Base-by-base conservation (phyloP, 495 filamentous ascomycete species). In the Penicillium mononematosum region DNA sequence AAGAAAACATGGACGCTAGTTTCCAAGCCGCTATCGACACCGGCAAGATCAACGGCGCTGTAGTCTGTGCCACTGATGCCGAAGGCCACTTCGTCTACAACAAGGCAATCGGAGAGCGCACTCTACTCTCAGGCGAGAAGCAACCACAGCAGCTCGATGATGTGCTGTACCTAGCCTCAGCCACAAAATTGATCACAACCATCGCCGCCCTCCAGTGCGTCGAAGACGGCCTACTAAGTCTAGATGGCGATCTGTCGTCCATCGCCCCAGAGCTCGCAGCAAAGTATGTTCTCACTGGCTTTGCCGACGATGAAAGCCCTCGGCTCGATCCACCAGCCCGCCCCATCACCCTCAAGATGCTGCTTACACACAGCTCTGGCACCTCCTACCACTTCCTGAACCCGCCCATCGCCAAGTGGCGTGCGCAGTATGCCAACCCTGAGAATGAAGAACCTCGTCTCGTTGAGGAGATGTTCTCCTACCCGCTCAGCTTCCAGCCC, bases 321-420 rank as follows among this genome's bases (percentile, higher is more conserved):
- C 61, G 11, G 46, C 56, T 73, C 31, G 67, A 65, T 7, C 66
- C 70, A 2, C 55, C 55, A 5, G 25, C 45, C 4, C 59, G 61
- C 2, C 70, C 70, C 0, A 75, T 80, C 38, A 80, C 78, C 16
- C 62, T 77, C 14, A 62, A 68, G 45, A 72, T 75, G 65, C 67
- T 84, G 17, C 69, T 84, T 5, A 75, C 76, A 4, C 80, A 83
- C 57, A 75, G 72, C 20, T 75, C 78, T 5, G 82, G 82, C 38
- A 39, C 77, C 7, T 55, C 50, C 24, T 84, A 85, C 53, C 66
- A 78, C 34, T 67, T 72, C 34, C 54, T 76, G 46, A 58, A 71
- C 53, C 74, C 72, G 1, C 38, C 58, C 1, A 44, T 81, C 14
- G 47, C 39, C 4, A 60, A 65, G 19, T 80, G 75, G 70, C 72